Evolutionary conservation across 164 flowering plant genomes (phyloP), one percentile per base, ranked within the genome.

Genomic region (Sextonia rubra): DNA sequence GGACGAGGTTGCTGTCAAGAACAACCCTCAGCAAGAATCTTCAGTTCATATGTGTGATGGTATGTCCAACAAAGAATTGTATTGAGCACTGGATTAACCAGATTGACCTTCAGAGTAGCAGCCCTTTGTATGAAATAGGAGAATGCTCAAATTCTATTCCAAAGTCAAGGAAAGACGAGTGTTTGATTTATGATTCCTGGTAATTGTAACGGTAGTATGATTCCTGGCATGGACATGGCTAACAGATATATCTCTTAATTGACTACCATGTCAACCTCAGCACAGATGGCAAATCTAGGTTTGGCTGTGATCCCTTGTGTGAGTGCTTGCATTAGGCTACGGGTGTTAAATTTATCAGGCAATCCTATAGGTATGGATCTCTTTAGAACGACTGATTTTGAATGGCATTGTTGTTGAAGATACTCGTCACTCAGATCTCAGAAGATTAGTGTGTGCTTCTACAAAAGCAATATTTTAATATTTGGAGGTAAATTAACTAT

Each of bases 261-360:
- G 83, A 82, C 79, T 83, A 81, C 89, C 18, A 64, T 82, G 9
- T 81, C 99, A 68, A 78, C 92, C 25, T 67, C 92, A 61, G 97
- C 94, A 52, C 99, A 91, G 74, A 83, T 95, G 75, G 79, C 88
- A 79, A 95, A 93, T 81, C 89, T 89, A 79, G 98, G 99, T 20
- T 77, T 95, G 84, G 89, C 79, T 70, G 90, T 85, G 37, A 83
- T 95, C 76, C 99, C 99, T 14, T 86, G 88, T 77, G 87, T 95
- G 52, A 84, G 94, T 75, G 89, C 93, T 65, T 91, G 87, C 84
- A 83, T 69, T 8, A 83, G 91, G 80, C 78, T 95, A 70, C 89
- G 75, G 80, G 89, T 86, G 75, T 88, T 95, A 55, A 93, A 91
- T 81, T 83, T 95, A 15, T 87, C 99, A 1, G 98, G 98, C 70